Conservation (phyloP, 805 yeast species). For the Ogataea zsoltii region DNA sequence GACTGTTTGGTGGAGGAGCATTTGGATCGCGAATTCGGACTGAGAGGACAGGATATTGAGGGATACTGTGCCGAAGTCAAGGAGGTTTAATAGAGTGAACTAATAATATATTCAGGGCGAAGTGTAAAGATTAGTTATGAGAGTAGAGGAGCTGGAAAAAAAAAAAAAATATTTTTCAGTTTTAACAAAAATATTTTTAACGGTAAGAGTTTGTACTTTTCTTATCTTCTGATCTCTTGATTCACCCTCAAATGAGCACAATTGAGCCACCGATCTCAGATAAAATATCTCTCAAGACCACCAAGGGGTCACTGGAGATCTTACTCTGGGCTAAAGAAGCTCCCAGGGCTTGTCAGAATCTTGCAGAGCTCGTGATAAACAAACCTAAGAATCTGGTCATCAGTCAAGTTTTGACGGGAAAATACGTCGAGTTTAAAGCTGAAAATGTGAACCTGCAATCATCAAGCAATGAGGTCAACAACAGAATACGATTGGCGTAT, state of each 20-base stretch:
- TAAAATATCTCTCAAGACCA: slow-evolving; percentile 1
- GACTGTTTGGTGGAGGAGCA: slow-evolving; percentile 26
- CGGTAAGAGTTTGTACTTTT: not conserved
- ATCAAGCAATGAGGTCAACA: slow-evolving; percentile 9
- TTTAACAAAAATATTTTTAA: not conserved
- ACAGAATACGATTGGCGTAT: slow-evolving; percentile 11
- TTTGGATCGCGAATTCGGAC: slow-evolving; percentile 30
- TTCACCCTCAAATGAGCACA: slow-evolving; percentile 5
- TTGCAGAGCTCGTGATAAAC: slow-evolving; percentile 6
- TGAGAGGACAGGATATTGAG: slow-evolving; percentile 34
- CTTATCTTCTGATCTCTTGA: not conserved
- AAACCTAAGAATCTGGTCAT: slow-evolving; percentile 9
- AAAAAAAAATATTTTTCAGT: not conserved
- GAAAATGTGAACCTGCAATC: not conserved
- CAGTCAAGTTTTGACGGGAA: slow-evolving; percentile 6
- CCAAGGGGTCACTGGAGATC: slow-evolving; percentile 12
- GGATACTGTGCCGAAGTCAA: slow-evolving; percentile 31
- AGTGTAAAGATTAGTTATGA: too few relatives aligned
- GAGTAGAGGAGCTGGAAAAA: too few relatives aligned
- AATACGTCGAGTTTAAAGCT: slow-evolving; percentile 6
- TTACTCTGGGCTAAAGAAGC: slow-evolving; percentile 13
- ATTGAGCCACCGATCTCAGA: slow-evolving; percentile 7
- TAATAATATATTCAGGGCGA: not conserved
- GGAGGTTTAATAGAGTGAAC: slow-evolving; percentile 4
- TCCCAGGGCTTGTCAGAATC: slow-evolving; percentile 8